phyloP scores from a whole-genome alignment of 1,284 basidiomycete species.

The Rhodotorula sp. region DNA sequence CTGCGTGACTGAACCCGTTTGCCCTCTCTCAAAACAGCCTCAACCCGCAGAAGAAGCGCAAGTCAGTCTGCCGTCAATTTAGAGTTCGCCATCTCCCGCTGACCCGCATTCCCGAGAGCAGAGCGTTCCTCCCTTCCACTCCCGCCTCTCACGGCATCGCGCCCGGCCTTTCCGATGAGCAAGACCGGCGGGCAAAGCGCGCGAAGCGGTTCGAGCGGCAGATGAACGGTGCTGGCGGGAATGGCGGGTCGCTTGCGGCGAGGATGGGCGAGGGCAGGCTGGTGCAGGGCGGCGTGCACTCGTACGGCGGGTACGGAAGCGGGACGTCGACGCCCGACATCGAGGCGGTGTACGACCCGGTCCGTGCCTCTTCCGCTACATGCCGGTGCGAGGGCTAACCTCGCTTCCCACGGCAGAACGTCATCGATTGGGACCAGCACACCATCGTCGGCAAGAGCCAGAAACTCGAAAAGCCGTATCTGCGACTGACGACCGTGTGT shows the following conservation, averaged over 20 bases:
- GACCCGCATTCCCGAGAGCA: conserved; percentile 1
- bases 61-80: conserved; percentile 47
- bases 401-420: conserved; percentile 64
- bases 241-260: neutral
- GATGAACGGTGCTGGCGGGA: neutral
- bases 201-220: conserved; percentile 32
- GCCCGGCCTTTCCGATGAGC: conserved; percentile 41
- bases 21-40: conserved; percentile 57
- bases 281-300: conserved; percentile 29
- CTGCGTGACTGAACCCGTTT: conserved; percentile 14
- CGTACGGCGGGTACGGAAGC: conserved; percentile 24
- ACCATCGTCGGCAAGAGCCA: conserved; percentile 90
- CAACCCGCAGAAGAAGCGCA: conserved; percentile 65
- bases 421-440: conserved; percentile 92
- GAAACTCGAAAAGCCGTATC: conserved; percentile 92
- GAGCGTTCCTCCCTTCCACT: conserved; percentile 28
- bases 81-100: neutral
- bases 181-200: conserved; percentile 47
- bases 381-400: neutral
- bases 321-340: conserved; percentile 36
- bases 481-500: conserved; percentile 86
- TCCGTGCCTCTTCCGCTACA: conserved; percentile 43
- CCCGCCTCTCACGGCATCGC: conserved; percentile 28
- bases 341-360: conserved; percentile 54
- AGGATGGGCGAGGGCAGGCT: conserved; percentile 18